Evolutionary conservation across 805 yeast species (phyloP).

Genomic region (Cyberlindnera japonica): DNA sequence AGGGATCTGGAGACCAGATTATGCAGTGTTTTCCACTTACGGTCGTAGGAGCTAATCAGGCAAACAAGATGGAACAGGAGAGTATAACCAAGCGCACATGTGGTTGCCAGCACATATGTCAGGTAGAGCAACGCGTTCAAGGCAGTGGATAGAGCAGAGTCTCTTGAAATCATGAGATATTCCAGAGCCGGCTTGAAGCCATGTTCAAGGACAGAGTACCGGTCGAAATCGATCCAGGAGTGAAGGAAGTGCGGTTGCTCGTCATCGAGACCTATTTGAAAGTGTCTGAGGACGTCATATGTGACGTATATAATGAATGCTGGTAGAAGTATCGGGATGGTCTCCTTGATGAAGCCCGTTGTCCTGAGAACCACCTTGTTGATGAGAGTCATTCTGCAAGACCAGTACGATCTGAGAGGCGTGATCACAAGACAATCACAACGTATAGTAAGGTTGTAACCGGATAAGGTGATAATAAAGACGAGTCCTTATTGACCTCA

Average conservation of each 20-base stretch:
- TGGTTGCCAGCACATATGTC: constrained; percentile 9
- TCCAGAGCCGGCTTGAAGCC: constrained; percentile 20
- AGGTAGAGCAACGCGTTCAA: constrained; percentile 7
- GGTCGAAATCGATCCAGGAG: constrained; percentile 11
- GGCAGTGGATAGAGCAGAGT: background rate
- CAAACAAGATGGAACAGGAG: constrained; percentile 20
- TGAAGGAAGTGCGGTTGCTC: constrained; percentile 17
- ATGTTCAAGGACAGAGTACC: constrained; percentile 14
- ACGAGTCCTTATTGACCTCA: background rate
- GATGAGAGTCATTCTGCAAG: background rate
- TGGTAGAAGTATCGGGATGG: constrained; percentile 19
- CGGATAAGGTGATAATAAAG: background rate
- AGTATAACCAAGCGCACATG: constrained; percentile 15
- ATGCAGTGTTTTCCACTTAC: constrained; percentile 21
- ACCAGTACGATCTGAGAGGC: constrained; percentile 2
- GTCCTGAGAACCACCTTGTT: constrained; percentile 7
- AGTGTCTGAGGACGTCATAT: constrained; percentile 15
- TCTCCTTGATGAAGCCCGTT: constrained; percentile 13
- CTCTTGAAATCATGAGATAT: background rate
- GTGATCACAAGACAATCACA: too few relatives aligned
- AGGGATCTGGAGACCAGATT: constrained; percentile 7
- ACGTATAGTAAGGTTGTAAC: background rate
- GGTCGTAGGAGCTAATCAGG: constrained; percentile 20
- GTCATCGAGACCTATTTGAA: constrained; percentile 5
- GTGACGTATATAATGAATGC: constrained; percentile 18